Base-by-base conservation (phyloP, 208 protist genomes). In the Trypanosoma grayi region DNA sequence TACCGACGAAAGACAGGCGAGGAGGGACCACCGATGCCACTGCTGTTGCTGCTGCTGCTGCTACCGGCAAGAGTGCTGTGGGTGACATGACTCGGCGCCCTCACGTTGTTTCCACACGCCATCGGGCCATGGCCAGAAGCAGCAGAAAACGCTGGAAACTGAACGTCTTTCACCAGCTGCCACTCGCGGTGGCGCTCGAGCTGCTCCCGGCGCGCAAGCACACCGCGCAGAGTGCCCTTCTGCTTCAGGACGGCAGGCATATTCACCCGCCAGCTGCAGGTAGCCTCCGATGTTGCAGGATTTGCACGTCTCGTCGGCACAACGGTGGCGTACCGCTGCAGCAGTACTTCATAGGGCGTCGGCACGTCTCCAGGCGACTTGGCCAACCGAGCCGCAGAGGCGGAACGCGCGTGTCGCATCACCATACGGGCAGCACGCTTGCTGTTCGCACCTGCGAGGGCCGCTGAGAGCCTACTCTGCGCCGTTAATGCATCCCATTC, bases 1-100 rank as follows among this genome's bases (percentile, higher is more conserved):
- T 70, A 61, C 2, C 63, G 63, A 25, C 53, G 54, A 53, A 70
- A 57, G 11, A 48, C 7, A 18, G 24, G 44, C 11, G 63, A 56
- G 14, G 28, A 27, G n/a, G n/a, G n/a, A n/a, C n/a, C n/a, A n/a
- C n/a, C n/a, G n/a, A n/a, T n/a, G n/a, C n/a, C n/a, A n/a, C n/a
- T n/a, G n/a, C n/a, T n/a, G n/a, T n/a, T n/a, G n/a, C n/a, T n/a
- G n/a, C n/a, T n/a, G n/a, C n/a, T n/a, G n/a, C n/a, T n/a, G n/a
- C n/a, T n/a, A n/a, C n/a, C n/a, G n/a, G n/a, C n/a, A 59, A 59
- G 22, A 47, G 46, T 46, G 14, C 13, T 47, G 22, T n/a, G 46
- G 27, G 16, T 40, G 2, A 2, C 20, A 40, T 53, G 24, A 36
- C 34, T 18, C 2, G 27, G 34, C 11, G 28, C n/a, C 4, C 13